phyloP scores from a whole-genome alignment of 805 yeast species.

The Wickerhamomyces bisporus region DNA sequence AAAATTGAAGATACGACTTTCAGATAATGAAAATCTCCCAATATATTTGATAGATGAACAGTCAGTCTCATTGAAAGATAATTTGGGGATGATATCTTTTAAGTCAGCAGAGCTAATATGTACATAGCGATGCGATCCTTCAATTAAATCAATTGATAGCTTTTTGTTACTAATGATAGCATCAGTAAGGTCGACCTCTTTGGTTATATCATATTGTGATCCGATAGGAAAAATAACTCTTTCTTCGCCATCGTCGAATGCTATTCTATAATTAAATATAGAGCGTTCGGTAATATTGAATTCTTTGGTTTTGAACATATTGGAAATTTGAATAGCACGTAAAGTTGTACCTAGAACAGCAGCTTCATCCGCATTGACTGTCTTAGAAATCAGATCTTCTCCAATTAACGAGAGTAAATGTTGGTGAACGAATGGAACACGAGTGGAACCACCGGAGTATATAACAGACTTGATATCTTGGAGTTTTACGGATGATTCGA shows the following conservation, averaged over 20 bases:
- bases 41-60: constrained; percentile 37
- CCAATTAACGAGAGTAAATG: constrained; percentile 50
- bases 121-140: constrained; percentile 20
- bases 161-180: constrained; percentile 25
- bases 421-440: constrained; percentile 83
- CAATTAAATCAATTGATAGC: constrained; percentile 32
- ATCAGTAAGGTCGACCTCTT: constrained; percentile 34
- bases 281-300: constrained; percentile 55
- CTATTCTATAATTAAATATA: constrained; percentile 41
- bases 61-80: constrained; percentile 27
- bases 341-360: constrained; percentile 87
- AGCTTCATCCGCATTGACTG: constrained; percentile 94
- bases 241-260: constrained; percentile 22
- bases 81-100: constrained; percentile 16
- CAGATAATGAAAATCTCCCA: constrained; percentile 41
- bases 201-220: constrained; percentile 29
- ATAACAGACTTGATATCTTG: constrained; percentile 59
- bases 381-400: constrained; percentile 61
- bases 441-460: constrained; percentile 83
- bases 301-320: constrained; percentile 58
- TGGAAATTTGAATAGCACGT: constrained; percentile 71
- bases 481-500: constrained; percentile 23
- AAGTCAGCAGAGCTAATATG: constrained; percentile 18
- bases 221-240: constrained; percentile 44
- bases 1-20: constrained; percentile 46